Evolutionary conservation across 805 yeast species (phyloP).

Genomic region (Ogataea parapolymorpha): DNA sequence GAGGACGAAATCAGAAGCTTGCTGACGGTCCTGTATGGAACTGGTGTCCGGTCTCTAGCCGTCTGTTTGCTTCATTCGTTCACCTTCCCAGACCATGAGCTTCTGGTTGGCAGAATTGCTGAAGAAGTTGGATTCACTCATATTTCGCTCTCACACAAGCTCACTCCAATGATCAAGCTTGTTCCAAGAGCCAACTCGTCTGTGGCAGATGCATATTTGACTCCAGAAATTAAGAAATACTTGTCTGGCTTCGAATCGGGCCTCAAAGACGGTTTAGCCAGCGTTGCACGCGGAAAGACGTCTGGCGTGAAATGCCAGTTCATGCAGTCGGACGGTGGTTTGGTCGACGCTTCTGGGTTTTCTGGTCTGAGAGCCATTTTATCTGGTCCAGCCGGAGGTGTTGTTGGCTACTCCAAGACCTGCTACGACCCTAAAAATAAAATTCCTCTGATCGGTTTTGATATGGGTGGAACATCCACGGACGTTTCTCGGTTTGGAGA

Average conservation of each 20-base stretch:
- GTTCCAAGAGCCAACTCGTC: slow-evolving; percentile 76
- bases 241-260: slow-evolving; percentile 60
- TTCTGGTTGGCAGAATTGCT: slow-evolving; percentile 56
- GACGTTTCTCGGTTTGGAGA: slow-evolving; percentile 71
- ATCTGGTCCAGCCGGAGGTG: slow-evolving; percentile 98
- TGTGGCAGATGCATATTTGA: slow-evolving; percentile 77
- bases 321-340: slow-evolving; percentile 97
- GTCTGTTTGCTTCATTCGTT: slow-evolving; percentile 71
- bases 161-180: slow-evolving; percentile 77
- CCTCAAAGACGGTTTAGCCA: slow-evolving; percentile 47
- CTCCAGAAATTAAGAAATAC: slow-evolving; percentile 73
- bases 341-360: slow-evolving; percentile 77
- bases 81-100: slow-evolving; percentile 70
- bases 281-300: slow-evolving; percentile 28
- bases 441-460: slow-evolving; percentile 74
- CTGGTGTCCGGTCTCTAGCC: slow-evolving; percentile 68
- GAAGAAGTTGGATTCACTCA: slow-evolving; percentile 61
- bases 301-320: slow-evolving; percentile 63
- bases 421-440: slow-evolving; percentile 56
- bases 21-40: slow-evolving; percentile 43
- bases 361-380: slow-evolving; percentile 86
- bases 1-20: slow-evolving; percentile 37
- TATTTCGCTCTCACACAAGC: slow-evolving; percentile 62
- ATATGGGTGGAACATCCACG: slow-evolving; percentile 91
- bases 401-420: slow-evolving; percentile 87